Percentiles rank a stretch among this genome's conserved stretches.
Conservation (phyloP, 129 eudicot species). For the Centaurea solstitialis region DNA sequence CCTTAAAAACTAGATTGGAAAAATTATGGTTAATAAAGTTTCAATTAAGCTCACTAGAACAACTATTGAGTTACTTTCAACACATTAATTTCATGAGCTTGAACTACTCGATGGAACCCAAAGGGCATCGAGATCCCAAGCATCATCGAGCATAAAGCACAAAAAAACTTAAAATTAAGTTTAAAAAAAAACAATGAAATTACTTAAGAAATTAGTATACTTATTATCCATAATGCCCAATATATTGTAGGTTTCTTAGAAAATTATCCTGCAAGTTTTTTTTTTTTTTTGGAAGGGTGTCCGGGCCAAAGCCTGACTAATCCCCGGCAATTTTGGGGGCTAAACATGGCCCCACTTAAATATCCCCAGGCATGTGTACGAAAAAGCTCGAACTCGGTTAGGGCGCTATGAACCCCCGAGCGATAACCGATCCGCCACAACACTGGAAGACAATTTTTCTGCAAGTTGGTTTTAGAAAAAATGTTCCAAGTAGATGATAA, state of each 20-base stretch:
- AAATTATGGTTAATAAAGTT: not conserved
- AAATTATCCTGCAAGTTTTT: not conserved
- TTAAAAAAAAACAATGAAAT: not conserved
- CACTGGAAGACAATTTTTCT: not conserved
- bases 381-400: too few species aligned
- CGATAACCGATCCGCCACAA: too few species aligned
- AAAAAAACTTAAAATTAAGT: not conserved
- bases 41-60: not conserved
- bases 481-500: not conserved
- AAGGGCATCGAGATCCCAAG: not conserved
- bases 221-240: not conserved
- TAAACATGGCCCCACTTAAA: too few species aligned
- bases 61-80: not conserved
- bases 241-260: not conserved
- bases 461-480: not conserved
- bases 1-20: not conserved
- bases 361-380: too few species aligned
- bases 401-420: too few species aligned
- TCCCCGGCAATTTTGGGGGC: too few species aligned
- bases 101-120: not conserved
- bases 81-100: not conserved
- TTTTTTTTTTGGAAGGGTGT: too few species aligned
- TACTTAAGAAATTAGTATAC: not conserved
- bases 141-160: not conserved
- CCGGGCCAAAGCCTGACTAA: too few species aligned